Conservation (phyloP, 108 stramenopile genomes). For the Skeletonema costatum region DNA sequence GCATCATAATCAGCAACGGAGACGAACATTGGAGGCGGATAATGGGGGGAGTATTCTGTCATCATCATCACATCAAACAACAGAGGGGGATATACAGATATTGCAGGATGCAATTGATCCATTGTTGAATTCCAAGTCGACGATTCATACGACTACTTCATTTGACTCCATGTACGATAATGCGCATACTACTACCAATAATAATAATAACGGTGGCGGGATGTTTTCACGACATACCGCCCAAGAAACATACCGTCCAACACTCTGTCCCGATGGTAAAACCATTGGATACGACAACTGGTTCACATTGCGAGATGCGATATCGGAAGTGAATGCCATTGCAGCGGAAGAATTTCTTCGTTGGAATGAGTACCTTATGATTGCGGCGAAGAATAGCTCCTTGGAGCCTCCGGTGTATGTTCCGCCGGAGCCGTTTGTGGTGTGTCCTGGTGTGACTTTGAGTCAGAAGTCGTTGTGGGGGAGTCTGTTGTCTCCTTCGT, state of each 20-base stretch:
- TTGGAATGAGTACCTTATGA: conserved; percentile 71
- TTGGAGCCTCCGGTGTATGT: conserved; percentile 47
- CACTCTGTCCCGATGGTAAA: conserved; percentile 64
- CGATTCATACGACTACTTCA: not conserved
- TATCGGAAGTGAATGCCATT: conserved; percentile 76
- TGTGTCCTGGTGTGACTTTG: conserved; percentile 72
- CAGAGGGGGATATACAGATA: conserved; percentile 15
- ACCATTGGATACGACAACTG: conserved; percentile 74
- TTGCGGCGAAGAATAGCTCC: conserved; percentile 7
- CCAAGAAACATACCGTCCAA: conserved; percentile 51
- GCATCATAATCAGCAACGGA: not conserved
- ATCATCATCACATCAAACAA: not conserved
- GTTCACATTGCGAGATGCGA: conserved; percentile 61
- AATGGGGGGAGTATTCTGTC: not conserved
- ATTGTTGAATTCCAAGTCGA: conserved; percentile 3
- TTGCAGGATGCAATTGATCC: conserved; percentile 9
- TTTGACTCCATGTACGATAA: not conserved
- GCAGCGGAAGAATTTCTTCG: conserved; percentile 68
- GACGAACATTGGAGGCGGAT: not conserved
- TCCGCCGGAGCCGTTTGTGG: conserved; percentile 67
- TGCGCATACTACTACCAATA: no score
- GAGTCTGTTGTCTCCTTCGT: conserved; percentile 10
- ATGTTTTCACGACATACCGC: not conserved
- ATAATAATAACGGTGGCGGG: not conserved
- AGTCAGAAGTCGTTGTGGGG: conserved; percentile 25